These are phyloP conservation scores for Paramecium primaurelia DNA, from an alignment of 73 alveolate genomes.

Conservation along the genomic window DNA sequence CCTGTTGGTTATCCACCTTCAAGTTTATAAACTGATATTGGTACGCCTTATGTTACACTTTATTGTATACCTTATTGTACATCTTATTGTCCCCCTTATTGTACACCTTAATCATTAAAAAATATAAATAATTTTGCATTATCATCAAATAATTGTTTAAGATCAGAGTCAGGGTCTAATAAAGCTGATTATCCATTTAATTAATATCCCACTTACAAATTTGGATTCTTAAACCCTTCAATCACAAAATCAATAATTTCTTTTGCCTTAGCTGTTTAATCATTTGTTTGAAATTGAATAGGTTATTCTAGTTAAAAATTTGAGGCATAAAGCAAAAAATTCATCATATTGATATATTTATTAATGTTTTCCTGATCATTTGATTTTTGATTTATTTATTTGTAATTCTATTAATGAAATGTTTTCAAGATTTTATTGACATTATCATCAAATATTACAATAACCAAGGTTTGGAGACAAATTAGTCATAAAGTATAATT, in stretches of 20 bases:
- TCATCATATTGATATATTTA: background rate
- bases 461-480: background rate
- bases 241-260: background rate
- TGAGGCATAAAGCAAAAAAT: background rate
- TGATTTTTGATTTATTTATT: background rate
- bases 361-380: background rate
- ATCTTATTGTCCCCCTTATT: no score
- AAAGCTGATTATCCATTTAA: background rate
- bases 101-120: background rate
- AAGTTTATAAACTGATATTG: background rate
- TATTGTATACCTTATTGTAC: background rate
- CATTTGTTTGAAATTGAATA: background rate
- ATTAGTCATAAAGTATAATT: background rate
- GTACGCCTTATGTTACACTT: background rate
- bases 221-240: background rate
- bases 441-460: background rate
- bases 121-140: background rate
- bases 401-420: background rate
- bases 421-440: no score
- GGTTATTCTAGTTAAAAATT: background rate
- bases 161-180: background rate
- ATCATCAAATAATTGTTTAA: background rate
- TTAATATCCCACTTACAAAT: background rate
- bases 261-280: background rate
- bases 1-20: background rate